Conservation (phyloP, 1,284 basidiomycete species). For the Fomes fomentarius region DNA sequence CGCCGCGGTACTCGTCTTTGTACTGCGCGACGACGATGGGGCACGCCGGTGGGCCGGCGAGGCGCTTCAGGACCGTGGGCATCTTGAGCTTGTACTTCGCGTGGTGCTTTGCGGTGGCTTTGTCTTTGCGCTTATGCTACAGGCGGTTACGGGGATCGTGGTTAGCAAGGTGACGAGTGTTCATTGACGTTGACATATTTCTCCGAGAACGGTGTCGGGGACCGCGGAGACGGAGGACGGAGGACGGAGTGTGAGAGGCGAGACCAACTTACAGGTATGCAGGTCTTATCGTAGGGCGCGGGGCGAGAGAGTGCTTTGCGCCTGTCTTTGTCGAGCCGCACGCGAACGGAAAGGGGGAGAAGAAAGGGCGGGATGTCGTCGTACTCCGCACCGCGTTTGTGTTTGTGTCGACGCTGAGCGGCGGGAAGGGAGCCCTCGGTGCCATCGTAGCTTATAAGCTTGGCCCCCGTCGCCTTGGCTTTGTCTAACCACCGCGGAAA, state of each 20-base stretch:
- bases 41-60: slow-evolving; percentile 16
- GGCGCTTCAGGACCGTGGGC: slow-evolving; percentile 19
- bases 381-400: slow-evolving; percentile 2
- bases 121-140: background rate
- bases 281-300: slow-evolving; percentile 12
- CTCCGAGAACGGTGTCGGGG: background rate
- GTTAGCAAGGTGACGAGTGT: no score
- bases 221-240: background rate
- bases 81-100: slow-evolving; percentile 15
- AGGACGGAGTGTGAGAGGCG: background rate
- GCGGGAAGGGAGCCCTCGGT: background rate
- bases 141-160: background rate
- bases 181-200: background rate
- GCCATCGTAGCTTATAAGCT: slow-evolving; percentile 17
- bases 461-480: slow-evolving; percentile 13
- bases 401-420: background rate
- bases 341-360: slow-evolving; percentile 19
- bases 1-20: slow-evolving; percentile 26
- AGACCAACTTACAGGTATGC: background rate
- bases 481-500: slow-evolving; percentile 21
- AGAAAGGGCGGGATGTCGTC: slow-evolving; percentile 22
- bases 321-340: slow-evolving; percentile 8
- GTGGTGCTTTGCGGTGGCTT: background rate
- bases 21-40: slow-evolving; percentile 29
- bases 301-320: slow-evolving; percentile 7